Percentiles rank a stretch among this genome's conserved stretches.
These are phyloP conservation scores for Leucogyrophana mollusca DNA, from an alignment of 768 basidiomycete species.

Conservation along the genomic window DNA sequence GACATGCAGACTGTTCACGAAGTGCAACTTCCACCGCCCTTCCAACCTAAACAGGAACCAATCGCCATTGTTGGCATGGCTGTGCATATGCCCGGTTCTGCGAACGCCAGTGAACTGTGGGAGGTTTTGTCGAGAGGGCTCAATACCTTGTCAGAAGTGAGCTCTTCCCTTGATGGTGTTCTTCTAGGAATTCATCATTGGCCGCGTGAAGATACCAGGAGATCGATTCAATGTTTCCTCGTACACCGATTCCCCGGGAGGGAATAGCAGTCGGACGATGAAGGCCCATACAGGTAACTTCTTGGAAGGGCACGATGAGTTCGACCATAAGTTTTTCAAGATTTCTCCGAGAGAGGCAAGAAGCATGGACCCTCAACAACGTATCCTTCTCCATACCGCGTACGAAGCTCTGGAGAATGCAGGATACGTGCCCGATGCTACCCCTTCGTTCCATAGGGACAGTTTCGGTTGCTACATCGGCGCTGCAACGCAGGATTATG, in stretches of 20 bases:
- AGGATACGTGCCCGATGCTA: constrained; percentile 64
- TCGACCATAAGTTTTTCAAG: constrained; percentile 72
- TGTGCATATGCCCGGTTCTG: constrained; percentile 51
- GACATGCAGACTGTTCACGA: neutral
- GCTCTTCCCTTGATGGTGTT: constrained; percentile 7
- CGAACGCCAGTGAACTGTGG: constrained; percentile 52
- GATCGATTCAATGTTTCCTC: constrained; percentile 51
- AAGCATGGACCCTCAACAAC: constrained; percentile 77
- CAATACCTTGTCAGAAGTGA: constrained; percentile 58
- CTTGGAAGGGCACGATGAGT: constrained; percentile 51
- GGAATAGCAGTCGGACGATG: constrained; percentile 39
- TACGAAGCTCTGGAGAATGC: constrained; percentile 70
- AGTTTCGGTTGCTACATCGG: constrained; percentile 67
- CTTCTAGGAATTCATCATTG: constrained; percentile 4
- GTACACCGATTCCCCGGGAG: constrained; percentile 26
- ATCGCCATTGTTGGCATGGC: constrained; percentile 78
- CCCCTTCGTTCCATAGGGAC: constrained; percentile 48
- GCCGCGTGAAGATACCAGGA: constrained; percentile 51
- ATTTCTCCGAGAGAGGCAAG: constrained; percentile 73
- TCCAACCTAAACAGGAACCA: constrained; percentile 39
- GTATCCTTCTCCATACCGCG: constrained; percentile 63
- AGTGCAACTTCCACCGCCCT: too few species aligned
- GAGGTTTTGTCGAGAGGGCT: constrained; percentile 52
- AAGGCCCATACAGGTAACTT: constrained; percentile 65
- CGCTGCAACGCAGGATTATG: constrained; percentile 68